These are phyloP conservation scores for Venturia aucupariae DNA, from an alignment of 2,329 filamentous ascomycete genomes.

Conservation along the genomic window DNA sequence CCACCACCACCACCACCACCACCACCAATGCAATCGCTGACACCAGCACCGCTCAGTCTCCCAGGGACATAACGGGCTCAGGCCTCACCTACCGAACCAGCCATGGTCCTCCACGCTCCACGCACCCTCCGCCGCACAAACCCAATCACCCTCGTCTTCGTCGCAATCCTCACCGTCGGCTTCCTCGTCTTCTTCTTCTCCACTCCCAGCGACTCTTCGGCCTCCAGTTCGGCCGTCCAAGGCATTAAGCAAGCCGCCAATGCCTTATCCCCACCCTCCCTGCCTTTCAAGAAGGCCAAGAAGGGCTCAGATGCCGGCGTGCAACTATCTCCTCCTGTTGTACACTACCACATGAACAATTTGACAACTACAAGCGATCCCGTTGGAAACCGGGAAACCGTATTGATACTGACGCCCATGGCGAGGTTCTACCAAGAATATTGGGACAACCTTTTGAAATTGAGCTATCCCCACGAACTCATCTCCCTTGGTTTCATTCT, in stretches of 20 bases:
- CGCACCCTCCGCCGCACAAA: constrained; percentile 71
- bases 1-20: neutral
- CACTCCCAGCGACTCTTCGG: constrained; percentile 46
- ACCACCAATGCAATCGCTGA: neutral
- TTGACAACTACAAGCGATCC: constrained; percentile 74
- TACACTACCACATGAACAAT: constrained; percentile 92
- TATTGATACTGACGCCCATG: constrained; percentile 88
- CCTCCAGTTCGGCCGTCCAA: constrained; percentile 37
- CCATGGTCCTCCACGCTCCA: constrained; percentile 43
- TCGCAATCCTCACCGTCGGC: constrained; percentile 58
- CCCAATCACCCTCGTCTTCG: constrained; percentile 65
- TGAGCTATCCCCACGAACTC: constrained; percentile 85
- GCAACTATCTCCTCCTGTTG: constrained; percentile 68
- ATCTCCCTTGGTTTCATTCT: constrained; percentile 95
- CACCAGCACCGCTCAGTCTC: neutral
- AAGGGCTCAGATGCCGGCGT: constrained; percentile 25
- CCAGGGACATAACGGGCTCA: neutral
- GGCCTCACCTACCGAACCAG: neutral
- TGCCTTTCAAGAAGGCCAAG: constrained; percentile 60
- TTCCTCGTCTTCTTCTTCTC: constrained; percentile 42
- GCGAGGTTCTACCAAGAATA: constrained; percentile 88
- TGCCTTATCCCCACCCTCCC: constrained; percentile 63
- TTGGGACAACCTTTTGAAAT: constrained; percentile 82
- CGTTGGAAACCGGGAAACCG: constrained; percentile 67
- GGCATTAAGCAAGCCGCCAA: constrained; percentile 53